Conservation (phyloP, 306 rosid species). For the Quercus gilva region DNA sequence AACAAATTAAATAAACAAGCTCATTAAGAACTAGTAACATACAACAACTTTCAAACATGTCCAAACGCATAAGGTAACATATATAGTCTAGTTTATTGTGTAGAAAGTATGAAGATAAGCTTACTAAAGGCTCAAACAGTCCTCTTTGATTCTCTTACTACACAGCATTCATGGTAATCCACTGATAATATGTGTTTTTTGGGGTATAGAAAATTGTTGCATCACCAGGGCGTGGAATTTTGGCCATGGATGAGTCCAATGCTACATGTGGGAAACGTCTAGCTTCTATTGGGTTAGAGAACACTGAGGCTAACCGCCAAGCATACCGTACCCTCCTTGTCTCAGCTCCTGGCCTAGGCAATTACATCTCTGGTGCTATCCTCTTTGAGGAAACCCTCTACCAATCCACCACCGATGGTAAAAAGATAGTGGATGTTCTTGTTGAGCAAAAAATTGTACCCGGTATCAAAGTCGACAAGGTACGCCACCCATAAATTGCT, state of each 20-base stretch:
- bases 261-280: conserved; percentile 93
- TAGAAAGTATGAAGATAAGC: too few species aligned
- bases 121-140: too few species aligned
- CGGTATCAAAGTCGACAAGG: conserved; percentile 93
- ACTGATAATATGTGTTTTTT: neutral
- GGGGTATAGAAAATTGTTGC: conserved; percentile 67
- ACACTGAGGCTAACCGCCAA: conserved; percentile 91
- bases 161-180: neutral
- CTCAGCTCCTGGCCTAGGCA: conserved; percentile 64
- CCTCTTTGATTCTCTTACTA: too few species aligned
- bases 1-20: neutral
- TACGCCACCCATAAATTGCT: conserved; percentile 7
- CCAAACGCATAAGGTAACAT: neutral
- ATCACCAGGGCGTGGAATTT: conserved; percentile 87
- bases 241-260: conserved; percentile 96
- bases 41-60: neutral
- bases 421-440: conserved; percentile 79
- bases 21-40: neutral
- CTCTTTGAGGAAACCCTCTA: conserved; percentile 95
- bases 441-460: conserved; percentile 67
- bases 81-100: too few species aligned
- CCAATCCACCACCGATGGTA: conserved; percentile 81
- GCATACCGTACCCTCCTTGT: conserved; percentile 87
- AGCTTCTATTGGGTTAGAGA: conserved; percentile 90
- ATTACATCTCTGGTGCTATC: conserved; percentile 84